Evolutionary conservation across 73 alveolate genomes (phyloP), one percentile per base, ranked within the genome.

Genomic region (Paramecium pentaurelia): DNA sequence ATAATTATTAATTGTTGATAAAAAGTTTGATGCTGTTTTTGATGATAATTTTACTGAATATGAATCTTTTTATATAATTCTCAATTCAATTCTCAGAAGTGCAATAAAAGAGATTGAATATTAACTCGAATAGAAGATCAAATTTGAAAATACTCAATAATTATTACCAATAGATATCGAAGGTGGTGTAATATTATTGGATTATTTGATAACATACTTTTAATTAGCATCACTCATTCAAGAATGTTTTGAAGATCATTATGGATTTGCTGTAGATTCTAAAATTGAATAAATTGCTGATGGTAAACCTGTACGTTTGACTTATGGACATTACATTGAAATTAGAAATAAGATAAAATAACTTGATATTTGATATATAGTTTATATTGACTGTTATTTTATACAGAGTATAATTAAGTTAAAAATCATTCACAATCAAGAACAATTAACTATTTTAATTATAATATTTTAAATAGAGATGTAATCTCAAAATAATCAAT

Each of bases 221-320:
- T 49, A 89, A 89, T 47, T 89, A 40, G 71, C 94, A 5, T 36
- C 49, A 22, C 92, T 89, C 28, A 89, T 89, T 45, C 22, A 45
- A 40, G 94, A 89, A 20, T 60, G 64, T 6, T 89, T 89, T 49
- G 75, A 77, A 3, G 75, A 89, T 38, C 84, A 38, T 38, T 60
- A 71, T 42, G 71, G 75, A 60, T 89, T 89, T 71, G 94, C 94
- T 27, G 92, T 47, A 34, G 85, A 89, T 36, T 89, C 94, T 11
- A 89, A 89, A 34, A 89, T 89, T 10, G 94, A 89, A 47, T 47
- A 89, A 45, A 89, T 89, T 28, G 94, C 94, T 89, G 94, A 89
- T 71, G 94, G 94, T n/a, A 77, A 83, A 8, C 94, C 94, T 16
- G 90, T 71, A 11, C 75, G 91, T 28, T 32, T 89, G 34, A 89